Evolutionary conservation across 2,329 filamentous ascomycete genomes (phyloP), one percentile per base, ranked within the genome.

Genomic region (Pestalotiopsis sp.): DNA sequence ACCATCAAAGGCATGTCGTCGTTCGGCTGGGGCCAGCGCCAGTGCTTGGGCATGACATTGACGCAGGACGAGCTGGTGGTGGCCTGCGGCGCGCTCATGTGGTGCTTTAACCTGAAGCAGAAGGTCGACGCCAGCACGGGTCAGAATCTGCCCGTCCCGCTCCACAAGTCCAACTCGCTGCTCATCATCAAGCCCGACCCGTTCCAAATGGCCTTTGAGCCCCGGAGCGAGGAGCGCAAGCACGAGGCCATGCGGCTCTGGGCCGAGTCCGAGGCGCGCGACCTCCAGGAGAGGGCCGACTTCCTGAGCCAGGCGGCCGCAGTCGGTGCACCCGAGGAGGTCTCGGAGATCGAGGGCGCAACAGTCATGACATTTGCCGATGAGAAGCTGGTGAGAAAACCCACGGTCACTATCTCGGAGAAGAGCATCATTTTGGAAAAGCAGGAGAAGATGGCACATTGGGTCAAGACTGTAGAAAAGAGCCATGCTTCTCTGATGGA

Each of bases 151-250:
- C 81, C 83, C 4, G 82, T 85, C 0, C 81, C 83, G 0, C 71
- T 83, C 4, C 76, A 86, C 75, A 86, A 86, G 78, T 85, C 82
- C 56, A 87, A 87, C 73, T 86, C 84, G 4, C 78, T 87, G 13
- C 81, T 88, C n/a, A 87, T 88, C 72, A 83, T 88, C 78, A 87
- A 87, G 79, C 86, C 86, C 0, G 84, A 88, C 70, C 81, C 83
- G 0, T 88, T 86, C 73, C 77, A 86, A 75, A 86, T 88, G 84
- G 80, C 78, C 1, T 87, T 88, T 67, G 83, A 87, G 76, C 84
- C 85, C 4, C 77, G 86, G 63, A 86, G 81, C 65, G 78, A 79
- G 64, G 73, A 72, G 7, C 79, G 83, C 27, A 79, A 77, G 69
- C 71, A 76, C 52, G 79, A 83, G 69, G 80, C 83, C 6, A 71